Evolutionary conservation across 2,329 filamentous ascomycete genomes (phyloP).

Genomic region (Botrytis aclada): DNA sequence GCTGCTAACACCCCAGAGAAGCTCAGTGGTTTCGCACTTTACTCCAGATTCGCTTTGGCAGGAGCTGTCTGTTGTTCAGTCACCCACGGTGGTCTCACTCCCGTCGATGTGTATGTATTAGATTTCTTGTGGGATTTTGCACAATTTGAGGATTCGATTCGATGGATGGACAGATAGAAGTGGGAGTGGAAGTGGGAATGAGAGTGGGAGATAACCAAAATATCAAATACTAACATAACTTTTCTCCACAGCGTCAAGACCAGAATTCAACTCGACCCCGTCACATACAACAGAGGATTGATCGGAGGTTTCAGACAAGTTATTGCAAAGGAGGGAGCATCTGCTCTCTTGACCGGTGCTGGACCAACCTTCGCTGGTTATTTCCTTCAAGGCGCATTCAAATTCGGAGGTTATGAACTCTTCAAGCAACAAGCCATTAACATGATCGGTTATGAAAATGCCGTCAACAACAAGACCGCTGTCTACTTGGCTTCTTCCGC

Average conservation of each 20-base stretch:
- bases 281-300: constrained; percentile 83
- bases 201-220: constrained; percentile 23
- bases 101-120: constrained; percentile 94
- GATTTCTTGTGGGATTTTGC: background rate
- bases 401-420: constrained; percentile 93
- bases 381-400: constrained; percentile 91
- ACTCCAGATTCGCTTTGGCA: constrained; percentile 94
- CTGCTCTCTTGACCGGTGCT: constrained; percentile 79
- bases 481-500: constrained; percentile 74
- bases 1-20: constrained; percentile 41
- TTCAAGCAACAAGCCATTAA: constrained; percentile 93
- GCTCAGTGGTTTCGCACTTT: constrained; percentile 67
- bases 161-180: background rate
- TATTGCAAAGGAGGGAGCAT: constrained; percentile 78
- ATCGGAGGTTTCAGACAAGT: constrained; percentile 85
- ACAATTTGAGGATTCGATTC: background rate
- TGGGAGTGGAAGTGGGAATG: constrained; percentile 17
- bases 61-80: constrained; percentile 97
- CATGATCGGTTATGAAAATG: constrained; percentile 71
- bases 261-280: constrained; percentile 87
- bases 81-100: constrained; percentile 95
- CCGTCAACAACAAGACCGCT: constrained; percentile 73
- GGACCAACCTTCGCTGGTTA: constrained; percentile 86
- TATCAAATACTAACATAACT: constrained; percentile 28
- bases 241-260: constrained; percentile 74